Percentiles rank a stretch among this genome's conserved stretches.
Evolutionary conservation across 192 early-diverging fungal species (phyloP).

Genomic region (Funneliformis geosporum): DNA sequence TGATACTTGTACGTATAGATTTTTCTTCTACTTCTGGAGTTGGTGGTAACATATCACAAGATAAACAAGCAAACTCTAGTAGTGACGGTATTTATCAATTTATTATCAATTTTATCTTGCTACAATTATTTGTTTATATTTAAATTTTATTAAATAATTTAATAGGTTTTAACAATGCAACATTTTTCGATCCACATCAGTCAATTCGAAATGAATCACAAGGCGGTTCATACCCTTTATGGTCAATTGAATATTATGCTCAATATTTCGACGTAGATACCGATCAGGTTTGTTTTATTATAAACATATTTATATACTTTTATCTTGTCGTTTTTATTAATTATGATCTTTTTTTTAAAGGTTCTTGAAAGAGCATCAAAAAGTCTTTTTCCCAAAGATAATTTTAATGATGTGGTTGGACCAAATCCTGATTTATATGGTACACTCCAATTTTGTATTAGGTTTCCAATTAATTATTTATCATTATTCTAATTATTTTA

Average conservation of each 20-base stretch:
- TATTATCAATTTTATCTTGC: neutral
- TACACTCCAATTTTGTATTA: constrained; percentile 34
- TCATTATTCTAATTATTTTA: neutral
- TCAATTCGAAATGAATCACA: constrained; percentile 27
- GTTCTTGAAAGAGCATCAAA: constrained; percentile 72
- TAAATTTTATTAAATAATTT: constrained; percentile 11
- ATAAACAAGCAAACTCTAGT: constrained; percentile 17
- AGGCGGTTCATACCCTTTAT: constrained; percentile 59
- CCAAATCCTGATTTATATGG: constrained; percentile 94
- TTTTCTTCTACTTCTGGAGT: constrained; percentile 31
- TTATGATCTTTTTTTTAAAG: constrained; percentile 36
- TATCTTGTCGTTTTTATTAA: neutral
- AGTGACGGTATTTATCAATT: constrained; percentile 10
- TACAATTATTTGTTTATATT: neutral
- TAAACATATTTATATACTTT: neutral
- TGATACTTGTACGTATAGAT: constrained; percentile 3
- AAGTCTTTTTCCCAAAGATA: constrained; percentile 70
- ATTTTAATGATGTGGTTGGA: constrained; percentile 79
- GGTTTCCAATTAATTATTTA: constrained; percentile 18
- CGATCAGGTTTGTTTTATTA: constrained; percentile 55
- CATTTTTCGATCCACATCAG: constrained; percentile 42
- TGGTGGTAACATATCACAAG: constrained; percentile 32
- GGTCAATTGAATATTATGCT: constrained; percentile 88
- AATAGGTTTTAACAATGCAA: neutral
- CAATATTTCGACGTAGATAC: constrained; percentile 95